Evolutionary conservation across 2,329 filamentous ascomycete species (phyloP), one percentile per base, ranked within the genome.

Genomic region (Colletotrichum nymphaeae): DNA sequence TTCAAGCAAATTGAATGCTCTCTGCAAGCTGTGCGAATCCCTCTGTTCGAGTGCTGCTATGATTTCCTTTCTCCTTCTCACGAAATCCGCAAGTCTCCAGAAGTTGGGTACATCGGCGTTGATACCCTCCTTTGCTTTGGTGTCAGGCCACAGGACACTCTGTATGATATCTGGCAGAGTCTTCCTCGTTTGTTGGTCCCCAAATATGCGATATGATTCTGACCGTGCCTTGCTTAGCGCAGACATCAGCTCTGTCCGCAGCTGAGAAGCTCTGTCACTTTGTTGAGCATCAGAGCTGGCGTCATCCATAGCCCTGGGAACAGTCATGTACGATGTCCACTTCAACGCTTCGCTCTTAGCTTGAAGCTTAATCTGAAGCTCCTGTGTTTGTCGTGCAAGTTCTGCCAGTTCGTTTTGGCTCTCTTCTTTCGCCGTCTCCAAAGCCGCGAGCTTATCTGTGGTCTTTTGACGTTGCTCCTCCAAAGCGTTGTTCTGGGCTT

Each of bases 11-110:
- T 46, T 42, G 22, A 24, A 55, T 5, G 72, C 72, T 28, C 11
- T 5, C 8, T 42, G 16, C 4, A 58, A 32, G 7, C 8, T 5
- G 5, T 42, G 16, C 6, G 37, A 22, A 7, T 72, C 24, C 7
- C 49, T 12, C 49, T 22, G 63, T 24, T 59, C 42, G 37, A 74
- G 63, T 8, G 63, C 52, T 22, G 63, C 37, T 7, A 74, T 58
- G 12, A 63, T 55, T 19, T 72, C 63, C 37, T 32, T 63, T 35
- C 69, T 63, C 42, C 12, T 62, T 26, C 69, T 62, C 69, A 67
- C 63, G 63, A 74, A 74, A 16, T 19, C 26, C 9, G 35, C 58
- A 14, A 74, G n/a, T 30, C 63, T 67, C 72, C 72, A 74, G 22
- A 72, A 68, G 11, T 11, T 22, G 19, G 35, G 19, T 4, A 63